Evolutionary conservation across 768 basidiomycete species (phyloP).

Genomic region (Boletus sp.): DNA sequence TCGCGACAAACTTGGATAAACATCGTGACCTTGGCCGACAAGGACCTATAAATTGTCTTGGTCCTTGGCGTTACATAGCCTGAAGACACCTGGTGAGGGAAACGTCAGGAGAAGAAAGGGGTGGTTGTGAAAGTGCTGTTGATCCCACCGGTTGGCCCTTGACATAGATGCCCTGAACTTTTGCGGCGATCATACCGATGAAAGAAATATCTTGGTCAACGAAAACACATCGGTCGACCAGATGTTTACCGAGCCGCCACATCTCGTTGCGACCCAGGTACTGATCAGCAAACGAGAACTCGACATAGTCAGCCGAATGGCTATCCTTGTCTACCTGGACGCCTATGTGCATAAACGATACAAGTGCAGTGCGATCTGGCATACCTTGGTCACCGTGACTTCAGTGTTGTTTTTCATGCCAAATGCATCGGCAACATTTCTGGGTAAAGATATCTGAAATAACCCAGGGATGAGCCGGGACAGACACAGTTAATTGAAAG

Average conservation of each 20-base stretch:
- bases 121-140: neutral
- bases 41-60: slow-evolving; percentile 84
- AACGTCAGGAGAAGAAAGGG: slow-evolving; percentile 2
- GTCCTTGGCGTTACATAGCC: slow-evolving; percentile 81
- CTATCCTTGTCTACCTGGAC: slow-evolving; percentile 63
- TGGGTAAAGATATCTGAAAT: slow-evolving; percentile 69
- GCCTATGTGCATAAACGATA: slow-evolving; percentile 13
- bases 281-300: slow-evolving; percentile 91
- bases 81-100: slow-evolving; percentile 62
- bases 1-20: slow-evolving; percentile 97
- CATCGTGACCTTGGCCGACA: slow-evolving; percentile 88
- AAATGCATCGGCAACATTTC: slow-evolving; percentile 70
- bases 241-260: slow-evolving; percentile 87
- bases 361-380: neutral
- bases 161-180: slow-evolving; percentile 77
- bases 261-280: slow-evolving; percentile 95
- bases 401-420: slow-evolving; percentile 69
- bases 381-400: slow-evolving; percentile 69
- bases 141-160: slow-evolving; percentile 57
- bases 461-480: neutral
- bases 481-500: neutral
- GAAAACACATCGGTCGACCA: slow-evolving; percentile 80
- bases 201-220: slow-evolving; percentile 83
- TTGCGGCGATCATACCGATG: slow-evolving; percentile 78
- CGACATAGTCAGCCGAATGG: slow-evolving; percentile 74